These are phyloP conservation scores for Fistulinella prunicolor DNA, from an alignment of 768 basidiomycete genomes.

Conservation along the genomic window DNA sequence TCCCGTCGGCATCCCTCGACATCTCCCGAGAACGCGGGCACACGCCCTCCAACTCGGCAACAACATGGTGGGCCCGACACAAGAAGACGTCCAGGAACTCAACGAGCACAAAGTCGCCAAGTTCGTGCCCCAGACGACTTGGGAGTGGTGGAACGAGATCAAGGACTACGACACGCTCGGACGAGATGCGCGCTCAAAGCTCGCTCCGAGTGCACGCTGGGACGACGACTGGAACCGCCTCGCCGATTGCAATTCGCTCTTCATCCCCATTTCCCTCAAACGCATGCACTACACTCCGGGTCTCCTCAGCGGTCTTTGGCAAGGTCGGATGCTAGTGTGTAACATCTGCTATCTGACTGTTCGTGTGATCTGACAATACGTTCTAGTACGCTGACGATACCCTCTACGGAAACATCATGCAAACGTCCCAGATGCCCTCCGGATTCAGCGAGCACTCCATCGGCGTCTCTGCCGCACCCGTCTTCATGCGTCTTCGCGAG, in stretches of 20 bases:
- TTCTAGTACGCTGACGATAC: conserved; percentile 21
- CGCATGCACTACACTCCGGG: conserved; percentile 48
- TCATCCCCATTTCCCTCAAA: conserved; percentile 24
- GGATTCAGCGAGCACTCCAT: conserved; percentile 35
- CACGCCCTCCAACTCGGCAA: conserved; percentile 27
- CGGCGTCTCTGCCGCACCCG: conserved; percentile 43
- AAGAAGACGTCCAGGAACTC: conserved; percentile 58
- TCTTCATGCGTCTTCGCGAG: conserved; percentile 60
- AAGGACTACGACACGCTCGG: conserved; percentile 17
- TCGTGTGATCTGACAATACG: not conserved
- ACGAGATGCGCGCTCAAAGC: conserved; percentile 24
- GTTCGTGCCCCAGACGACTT: conserved; percentile 14
- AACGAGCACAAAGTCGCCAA: conserved; percentile 44
- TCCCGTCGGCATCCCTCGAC: conserved; percentile 42
- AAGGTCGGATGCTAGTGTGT: conserved; percentile 62
- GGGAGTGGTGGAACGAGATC: conserved; percentile 25
- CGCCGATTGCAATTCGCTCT: conserved; percentile 44
- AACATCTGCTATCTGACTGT: not conserved
- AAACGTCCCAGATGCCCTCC: conserved; percentile 21
- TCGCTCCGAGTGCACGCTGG: conserved; percentile 42
- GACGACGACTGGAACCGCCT: conserved; percentile 60
- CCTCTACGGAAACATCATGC: conserved; percentile 20
- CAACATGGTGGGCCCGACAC: conserved; percentile 42
- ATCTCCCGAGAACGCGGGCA: conserved; percentile 32
- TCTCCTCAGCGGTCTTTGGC: conserved; percentile 54